phyloP scores from a whole-genome alignment of 306 rosid species.

The Arachis hypogaea region DNA sequence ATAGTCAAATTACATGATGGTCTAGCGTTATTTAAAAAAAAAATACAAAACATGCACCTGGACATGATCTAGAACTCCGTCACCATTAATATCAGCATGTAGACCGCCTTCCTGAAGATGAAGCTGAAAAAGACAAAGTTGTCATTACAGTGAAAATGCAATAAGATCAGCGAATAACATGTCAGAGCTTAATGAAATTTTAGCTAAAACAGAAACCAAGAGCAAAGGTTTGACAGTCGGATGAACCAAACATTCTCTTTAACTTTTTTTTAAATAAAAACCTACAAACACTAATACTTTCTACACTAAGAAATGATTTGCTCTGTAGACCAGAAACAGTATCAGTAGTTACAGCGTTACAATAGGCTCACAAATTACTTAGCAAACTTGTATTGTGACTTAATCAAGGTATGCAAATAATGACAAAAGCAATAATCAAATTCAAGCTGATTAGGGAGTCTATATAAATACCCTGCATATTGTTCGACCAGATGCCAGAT shows the following conservation, averaged over 20 bases:
- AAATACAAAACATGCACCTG: conserved; percentile 59
- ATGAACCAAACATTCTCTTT: neutral
- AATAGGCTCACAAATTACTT: neutral
- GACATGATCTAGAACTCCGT: conserved; percentile 98
- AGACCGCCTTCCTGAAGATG: conserved; percentile 98
- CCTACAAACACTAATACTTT: neutral
- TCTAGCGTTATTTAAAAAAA: neutral
- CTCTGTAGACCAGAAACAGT: conserved; percentile 15
- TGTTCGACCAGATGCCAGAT: conserved; percentile 94
- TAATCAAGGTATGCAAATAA: conserved; percentile 35
- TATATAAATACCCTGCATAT: conserved; percentile 74
- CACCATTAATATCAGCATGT: conserved; percentile 98
- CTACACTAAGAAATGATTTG: conserved; percentile 2
- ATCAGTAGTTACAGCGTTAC: conserved; percentile 18
- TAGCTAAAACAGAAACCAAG: conserved; percentile 20
- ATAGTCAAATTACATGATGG: conserved; percentile 31
- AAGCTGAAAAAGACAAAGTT: conserved; percentile 65
- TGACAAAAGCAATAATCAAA: conserved; percentile 15
- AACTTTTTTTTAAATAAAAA: neutral
- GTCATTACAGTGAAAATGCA: conserved; percentile 33
- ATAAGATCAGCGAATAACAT: conserved; percentile 15
- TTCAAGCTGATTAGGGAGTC: conserved; percentile 13
- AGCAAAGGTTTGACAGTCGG: conserved; percentile 16
- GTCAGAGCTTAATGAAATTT: conserved; percentile 2
- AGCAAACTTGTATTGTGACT: conserved; percentile 9